Evolutionary conservation across 1,139 yeast species (phyloP), one percentile per base, ranked within the genome.

Genomic region (Yamadazyma songkhlaensis): DNA sequence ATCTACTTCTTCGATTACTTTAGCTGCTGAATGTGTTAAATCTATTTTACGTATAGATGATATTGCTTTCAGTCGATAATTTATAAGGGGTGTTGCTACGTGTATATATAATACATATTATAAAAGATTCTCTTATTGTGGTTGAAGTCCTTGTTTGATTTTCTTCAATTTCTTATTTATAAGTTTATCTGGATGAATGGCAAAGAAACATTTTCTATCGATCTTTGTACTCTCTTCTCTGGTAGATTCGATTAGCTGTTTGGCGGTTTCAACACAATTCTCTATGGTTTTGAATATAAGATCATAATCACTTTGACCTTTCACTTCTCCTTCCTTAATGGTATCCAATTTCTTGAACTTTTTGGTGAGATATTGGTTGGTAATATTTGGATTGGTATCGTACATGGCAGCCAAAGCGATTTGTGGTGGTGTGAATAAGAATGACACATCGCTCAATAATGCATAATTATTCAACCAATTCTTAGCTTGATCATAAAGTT

Each of bases 21-120:
- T 92, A 54, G 97, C 97, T 23, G 84, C 97, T 21, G 98, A 92
- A 67, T 86, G 96, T 54, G 97, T 92, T 43, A 94, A 94, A 68
- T 84, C 95, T 34, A 88, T 92, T 49, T 75, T 92, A 59, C 84
- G 98, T 66, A 92, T 94, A 54, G 98, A 92, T 62, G 98, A 92
- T 61, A 92, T 92, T 54, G 88, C 96, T 35, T 67, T 71, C 47
- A 59, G 68, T 55, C 62, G 71, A 46, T 64, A 54, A 41, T 4
- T 10, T 15, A 4, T 6, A 15, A 5, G 27, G 27, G 11, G 13
- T 10, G 12, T 13, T 14, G 13, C 9, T 29, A 13, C 22, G 34
- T 31, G 28, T 31, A 32, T 25, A 32, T 32, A 25, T 25, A 27
- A 31, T 31, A 29, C 32, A 29, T 29, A 29, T 28, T n/a, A 28